Base-by-base conservation (phyloP, 2,329 filamentous ascomycete species). In the Ophiostoma ips region DNA sequence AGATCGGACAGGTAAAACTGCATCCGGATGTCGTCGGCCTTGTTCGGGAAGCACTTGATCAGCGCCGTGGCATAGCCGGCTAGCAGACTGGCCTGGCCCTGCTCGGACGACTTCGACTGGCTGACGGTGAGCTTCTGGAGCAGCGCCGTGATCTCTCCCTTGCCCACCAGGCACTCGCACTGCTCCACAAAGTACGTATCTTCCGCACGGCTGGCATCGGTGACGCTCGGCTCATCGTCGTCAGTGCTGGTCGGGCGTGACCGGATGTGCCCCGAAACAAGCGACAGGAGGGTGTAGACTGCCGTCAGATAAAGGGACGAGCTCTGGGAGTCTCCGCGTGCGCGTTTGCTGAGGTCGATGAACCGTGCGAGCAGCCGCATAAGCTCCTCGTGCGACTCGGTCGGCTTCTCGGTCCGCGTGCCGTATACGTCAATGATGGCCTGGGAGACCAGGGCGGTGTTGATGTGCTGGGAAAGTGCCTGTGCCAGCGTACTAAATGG, bases 21-120 rank as follows among this genome's bases (percentile, higher is more conserved):
- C 87, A 96, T 94, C 19, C 89, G 83, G 53, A 95, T 94, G 52
- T 95, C 88, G 60, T 95, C 89, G 3, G 81, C 82, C 52, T 79
- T 76, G 7, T 73, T 70, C 9, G 90, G 88, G 56, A 96, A 96
- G 58, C 88, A 89, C 52, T 85, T 79, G 4, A 96, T 70, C 3
- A 98, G 68, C 0, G 86, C 89, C 36, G 96, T 71, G 3, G 88
- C 87, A 61, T 95, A 96, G 28, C 84, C 87, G 12, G 90, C 87
- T 36, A 95, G 70, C 12, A 87, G 69, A 57, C 83, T 84, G 2
- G 85, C 82, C 60, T 84, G 77, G 52, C 75, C 69, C 18, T 52
- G 49, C 1, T 36, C 43, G 5, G 50, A 31, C 1, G 36, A 35
- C 12, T 44, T 51, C n/a, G 46, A 30, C 19, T 55, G 54, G 18